phyloP scores from a whole-genome alignment of 805 yeast species.

The Cyberlindnera mississippiensis region DNA sequence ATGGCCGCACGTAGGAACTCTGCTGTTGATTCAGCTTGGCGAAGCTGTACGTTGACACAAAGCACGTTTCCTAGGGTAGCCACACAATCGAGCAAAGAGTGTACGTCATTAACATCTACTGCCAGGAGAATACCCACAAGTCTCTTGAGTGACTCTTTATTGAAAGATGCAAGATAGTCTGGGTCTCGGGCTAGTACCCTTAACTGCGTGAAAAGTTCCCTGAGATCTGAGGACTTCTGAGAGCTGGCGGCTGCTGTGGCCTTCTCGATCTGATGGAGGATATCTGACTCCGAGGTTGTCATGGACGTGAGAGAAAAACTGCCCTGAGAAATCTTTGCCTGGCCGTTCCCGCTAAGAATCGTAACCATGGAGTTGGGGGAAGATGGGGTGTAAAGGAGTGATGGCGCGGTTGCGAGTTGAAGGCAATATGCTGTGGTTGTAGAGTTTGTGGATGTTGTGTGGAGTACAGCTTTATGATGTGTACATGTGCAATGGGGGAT shows the following conservation, averaged over 20 bases:
- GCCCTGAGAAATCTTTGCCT: too few species aligned
- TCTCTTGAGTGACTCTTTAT: conserved; percentile 5
- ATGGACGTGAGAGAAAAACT: too few species aligned
- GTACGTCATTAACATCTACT: conserved; percentile 3
- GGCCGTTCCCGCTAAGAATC: too few species aligned
- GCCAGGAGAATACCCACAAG: conserved; percentile 13
- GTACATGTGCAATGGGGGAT: too few species aligned
- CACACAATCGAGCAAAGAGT: conserved; percentile 20
- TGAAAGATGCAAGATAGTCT: conserved; percentile 15
- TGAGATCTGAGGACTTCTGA: background rate
- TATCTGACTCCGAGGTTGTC: background rate
- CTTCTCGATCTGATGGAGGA: conserved; percentile 4
- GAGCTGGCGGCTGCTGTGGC: background rate
- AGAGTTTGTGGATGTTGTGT: too few species aligned
- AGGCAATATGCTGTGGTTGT: too few species aligned
- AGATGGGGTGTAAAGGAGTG: too few species aligned
- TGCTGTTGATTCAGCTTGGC: conserved; percentile 7
- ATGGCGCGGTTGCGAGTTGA: too few species aligned
- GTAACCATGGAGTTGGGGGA: too few species aligned
- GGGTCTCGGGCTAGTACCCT: conserved; percentile 17
- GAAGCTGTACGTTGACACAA: conserved; percentile 16
- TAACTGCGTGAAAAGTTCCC: conserved; percentile 14
- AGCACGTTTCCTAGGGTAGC: conserved; percentile 23
- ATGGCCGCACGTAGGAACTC: conserved; percentile 4
- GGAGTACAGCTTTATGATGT: too few species aligned